phyloP scores from a whole-genome alignment of 768 basidiomycete species.

The Mycena chlorophos region DNA sequence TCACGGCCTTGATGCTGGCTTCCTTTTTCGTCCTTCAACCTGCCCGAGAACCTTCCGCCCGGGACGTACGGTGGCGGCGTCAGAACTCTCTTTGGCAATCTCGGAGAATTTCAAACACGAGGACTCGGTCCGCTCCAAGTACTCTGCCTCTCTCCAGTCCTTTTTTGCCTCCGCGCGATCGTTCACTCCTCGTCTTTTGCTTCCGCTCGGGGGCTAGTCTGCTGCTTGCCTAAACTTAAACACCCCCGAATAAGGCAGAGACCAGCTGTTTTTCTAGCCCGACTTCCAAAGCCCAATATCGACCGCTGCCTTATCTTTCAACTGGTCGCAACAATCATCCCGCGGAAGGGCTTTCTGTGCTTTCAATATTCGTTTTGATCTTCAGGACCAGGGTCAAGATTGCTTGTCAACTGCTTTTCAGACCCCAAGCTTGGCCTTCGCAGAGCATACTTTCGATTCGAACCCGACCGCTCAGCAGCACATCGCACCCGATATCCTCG shows the following conservation, averaged over 20 bases:
- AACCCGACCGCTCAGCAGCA: background rate
- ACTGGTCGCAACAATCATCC: no score
- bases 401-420: background rate
- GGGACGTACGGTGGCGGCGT: background rate
- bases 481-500: background rate
- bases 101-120: conserved; percentile 2
- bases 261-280: background rate
- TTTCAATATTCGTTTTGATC: no score
- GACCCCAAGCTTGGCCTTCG: background rate
- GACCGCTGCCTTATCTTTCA: no score
- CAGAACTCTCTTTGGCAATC: background rate
- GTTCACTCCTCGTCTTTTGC: background rate
- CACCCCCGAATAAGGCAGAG: background rate
- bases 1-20: no score
- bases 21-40: no score
- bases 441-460: no score
- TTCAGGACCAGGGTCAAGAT: no score
- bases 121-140: background rate
- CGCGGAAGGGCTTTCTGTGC: background rate
- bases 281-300: no score
- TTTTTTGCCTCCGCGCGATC: conserved; percentile 2
- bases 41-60: background rate
- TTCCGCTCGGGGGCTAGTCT: background rate
- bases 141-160: background rate
- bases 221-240: background rate